A percentile compares a stretch with the other conserved stretches of the same genome.
Conservation (phyloP, 352 stramenopile species). For the Phytophthora quininea region DNA sequence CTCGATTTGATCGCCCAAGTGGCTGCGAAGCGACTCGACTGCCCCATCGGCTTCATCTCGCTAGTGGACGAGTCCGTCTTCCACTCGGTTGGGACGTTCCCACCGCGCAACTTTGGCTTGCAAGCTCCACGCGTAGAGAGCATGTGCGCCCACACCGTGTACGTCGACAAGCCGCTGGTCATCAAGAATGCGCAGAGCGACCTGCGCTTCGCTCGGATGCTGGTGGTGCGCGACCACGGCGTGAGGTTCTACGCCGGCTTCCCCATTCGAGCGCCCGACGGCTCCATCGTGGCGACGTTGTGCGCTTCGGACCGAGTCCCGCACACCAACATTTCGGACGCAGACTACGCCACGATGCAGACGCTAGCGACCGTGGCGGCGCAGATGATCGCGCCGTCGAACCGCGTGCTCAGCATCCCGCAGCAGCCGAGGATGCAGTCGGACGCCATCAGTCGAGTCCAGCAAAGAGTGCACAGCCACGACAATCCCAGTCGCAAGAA, state of each 20-base stretch:
- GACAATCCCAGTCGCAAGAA: background rate
- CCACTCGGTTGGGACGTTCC: constrained; percentile 44
- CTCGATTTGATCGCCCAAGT: constrained; percentile 52
- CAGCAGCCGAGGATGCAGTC: constrained; percentile 25
- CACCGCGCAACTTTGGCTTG: constrained; percentile 15
- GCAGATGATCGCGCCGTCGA: constrained; percentile 30
- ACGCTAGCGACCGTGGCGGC: constrained; percentile 46
- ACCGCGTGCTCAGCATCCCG: constrained; percentile 20
- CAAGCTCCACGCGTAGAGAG: constrained; percentile 42
- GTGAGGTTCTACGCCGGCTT: constrained; percentile 68
- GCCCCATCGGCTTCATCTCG: constrained; percentile 55
- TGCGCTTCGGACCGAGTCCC: constrained; percentile 47
- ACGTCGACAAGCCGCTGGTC: constrained; percentile 58
- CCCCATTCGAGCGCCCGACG: constrained; percentile 48
- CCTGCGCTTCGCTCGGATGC: constrained; percentile 60
- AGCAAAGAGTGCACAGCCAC: constrained; percentile 10
- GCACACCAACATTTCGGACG: constrained; percentile 56
- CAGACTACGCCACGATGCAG: constrained; percentile 71
- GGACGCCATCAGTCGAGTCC: constrained; percentile 23
- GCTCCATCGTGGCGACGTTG: constrained; percentile 51
- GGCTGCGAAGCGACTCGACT: constrained; percentile 49
- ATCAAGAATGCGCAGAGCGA: constrained; percentile 60
- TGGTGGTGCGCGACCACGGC: constrained; percentile 35
- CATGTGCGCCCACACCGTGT: constrained; percentile 58
- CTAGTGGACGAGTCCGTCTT: constrained; percentile 49